phyloP scores from a whole-genome alignment of 2,329 filamentous ascomycete genomes.

The Aureobasidium melanogenum region DNA sequence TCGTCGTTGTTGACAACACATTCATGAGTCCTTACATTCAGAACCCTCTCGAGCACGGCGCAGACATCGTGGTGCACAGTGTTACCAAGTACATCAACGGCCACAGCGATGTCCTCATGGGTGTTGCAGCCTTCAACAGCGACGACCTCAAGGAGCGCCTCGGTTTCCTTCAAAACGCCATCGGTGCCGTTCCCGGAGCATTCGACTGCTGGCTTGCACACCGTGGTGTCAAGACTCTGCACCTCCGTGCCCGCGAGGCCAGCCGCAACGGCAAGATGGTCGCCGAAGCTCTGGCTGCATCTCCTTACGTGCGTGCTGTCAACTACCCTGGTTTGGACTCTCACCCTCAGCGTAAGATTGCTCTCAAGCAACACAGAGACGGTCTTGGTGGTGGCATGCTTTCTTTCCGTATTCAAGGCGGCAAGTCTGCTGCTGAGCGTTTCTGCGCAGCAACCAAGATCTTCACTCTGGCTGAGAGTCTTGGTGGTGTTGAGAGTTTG shows the following conservation, averaged over 20 bases:
- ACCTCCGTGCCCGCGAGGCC: conserved; percentile 82
- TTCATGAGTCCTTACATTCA: conserved; percentile 96
- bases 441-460: conserved; percentile 88
- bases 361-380: conserved; percentile 82
- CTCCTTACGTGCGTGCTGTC: conserved; percentile 74
- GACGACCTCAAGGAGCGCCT: conserved; percentile 68
- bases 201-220: conserved; percentile 99
- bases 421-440: conserved; percentile 72
- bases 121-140: conserved; percentile 89
- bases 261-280: conserved; percentile 71
- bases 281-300: conserved; percentile 67
- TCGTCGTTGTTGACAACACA: conserved; percentile 98
- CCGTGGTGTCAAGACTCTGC: conserved; percentile 90
- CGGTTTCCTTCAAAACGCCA: conserved; percentile 91
- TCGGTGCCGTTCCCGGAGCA: conserved; percentile 85
- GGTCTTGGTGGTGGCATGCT: conserved; percentile 97
- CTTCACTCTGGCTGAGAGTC: conserved; percentile 85
- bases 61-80: conserved; percentile 89
- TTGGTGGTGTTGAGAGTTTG: conserved; percentile 87
- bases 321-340: conserved; percentile 91
- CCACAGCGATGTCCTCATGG: conserved; percentile 95
- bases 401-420: conserved; percentile 86
- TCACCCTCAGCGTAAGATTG: conserved; percentile 78
- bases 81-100: conserved; percentile 99
- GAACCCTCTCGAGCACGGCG: conserved; percentile 89